phyloP scores from a whole-genome alignment of 768 basidiomycete genomes.

The Trametes cubensis region DNA sequence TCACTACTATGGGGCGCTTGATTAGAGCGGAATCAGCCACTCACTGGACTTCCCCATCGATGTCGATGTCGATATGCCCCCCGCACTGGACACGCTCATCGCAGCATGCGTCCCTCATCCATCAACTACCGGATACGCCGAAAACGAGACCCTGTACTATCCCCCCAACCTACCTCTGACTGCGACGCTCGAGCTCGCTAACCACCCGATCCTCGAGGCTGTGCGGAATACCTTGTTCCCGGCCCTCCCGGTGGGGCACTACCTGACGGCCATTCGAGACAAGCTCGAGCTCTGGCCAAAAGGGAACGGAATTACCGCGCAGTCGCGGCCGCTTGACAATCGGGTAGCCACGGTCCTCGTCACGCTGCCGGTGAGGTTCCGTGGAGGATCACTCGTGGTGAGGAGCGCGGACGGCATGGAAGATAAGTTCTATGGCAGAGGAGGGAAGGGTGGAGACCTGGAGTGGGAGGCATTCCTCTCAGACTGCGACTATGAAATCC shows the following conservation, averaged over 20 bases:
- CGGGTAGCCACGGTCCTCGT: slow-evolving; percentile 73
- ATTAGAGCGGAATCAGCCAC: slow-evolving; percentile 75
- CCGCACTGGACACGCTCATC: slow-evolving; percentile 77
- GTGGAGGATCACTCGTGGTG: slow-evolving; percentile 67
- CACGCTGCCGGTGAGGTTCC: slow-evolving; percentile 73
- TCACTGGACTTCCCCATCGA: slow-evolving; percentile 84
- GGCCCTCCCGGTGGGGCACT: slow-evolving; percentile 64
- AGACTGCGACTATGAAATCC: slow-evolving; percentile 77
- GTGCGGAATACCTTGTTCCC: slow-evolving; percentile 75
- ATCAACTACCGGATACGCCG: slow-evolving; percentile 33
- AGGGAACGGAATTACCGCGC: slow-evolving; percentile 61
- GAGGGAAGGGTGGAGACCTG: slow-evolving; percentile 64
- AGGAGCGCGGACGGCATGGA: slow-evolving; percentile 55
- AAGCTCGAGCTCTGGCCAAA: slow-evolving; percentile 67
- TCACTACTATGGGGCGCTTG: background rate
- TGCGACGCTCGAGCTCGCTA: slow-evolving; percentile 76
- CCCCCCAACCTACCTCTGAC: slow-evolving; percentile 74
- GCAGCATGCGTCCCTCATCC: slow-evolving; percentile 68
- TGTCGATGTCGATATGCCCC: slow-evolving; percentile 71
- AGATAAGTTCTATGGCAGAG: slow-evolving; percentile 65
- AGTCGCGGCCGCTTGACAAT: slow-evolving; percentile 62
- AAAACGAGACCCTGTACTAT: slow-evolving; percentile 71
- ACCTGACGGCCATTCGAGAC: slow-evolving; percentile 69
- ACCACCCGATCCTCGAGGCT: slow-evolving; percentile 81
- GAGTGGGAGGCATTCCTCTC: slow-evolving; percentile 80